These are phyloP conservation scores for Penicillium glabrum DNA, from an alignment of 2,329 filamentous ascomycete species.

Conservation along the genomic window DNA sequence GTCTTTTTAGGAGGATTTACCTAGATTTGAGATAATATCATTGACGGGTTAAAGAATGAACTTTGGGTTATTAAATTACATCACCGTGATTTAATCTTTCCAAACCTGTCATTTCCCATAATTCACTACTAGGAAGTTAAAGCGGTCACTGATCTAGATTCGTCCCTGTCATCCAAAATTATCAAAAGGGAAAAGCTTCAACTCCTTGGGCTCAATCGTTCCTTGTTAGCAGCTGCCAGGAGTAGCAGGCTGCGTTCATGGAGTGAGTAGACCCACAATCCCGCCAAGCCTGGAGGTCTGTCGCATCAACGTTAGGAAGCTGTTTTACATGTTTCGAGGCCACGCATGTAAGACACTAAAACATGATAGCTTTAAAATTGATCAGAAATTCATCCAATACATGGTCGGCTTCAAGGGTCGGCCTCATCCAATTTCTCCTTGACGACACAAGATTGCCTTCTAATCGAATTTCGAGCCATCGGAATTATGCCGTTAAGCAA, in stretches of 20 bases:
- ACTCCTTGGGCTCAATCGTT: background rate
- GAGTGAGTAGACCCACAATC: background rate
- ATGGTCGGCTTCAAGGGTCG: background rate
- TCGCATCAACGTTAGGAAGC: background rate
- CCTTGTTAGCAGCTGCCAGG: background rate
- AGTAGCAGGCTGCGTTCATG: background rate
- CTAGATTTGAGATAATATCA: background rate
- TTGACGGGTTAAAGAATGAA: background rate
- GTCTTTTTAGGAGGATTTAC: no score
- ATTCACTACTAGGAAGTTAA: background rate
- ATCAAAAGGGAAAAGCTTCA: background rate
- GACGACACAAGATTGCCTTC: background rate
- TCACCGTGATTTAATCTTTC: background rate
- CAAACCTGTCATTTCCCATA: background rate
- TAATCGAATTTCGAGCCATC: background rate
- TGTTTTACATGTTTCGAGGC: background rate
- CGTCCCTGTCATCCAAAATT: background rate
- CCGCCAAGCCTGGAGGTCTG: background rate
- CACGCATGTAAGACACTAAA: background rate
- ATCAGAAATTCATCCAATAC: background rate
- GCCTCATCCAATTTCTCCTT: background rate
- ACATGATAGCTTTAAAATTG: background rate
- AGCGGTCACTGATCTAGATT: background rate
- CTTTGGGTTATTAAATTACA: background rate
- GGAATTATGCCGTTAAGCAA: background rate